Evolutionary conservation across 768 basidiomycete genomes (phyloP).

Genomic region (Boletus eberwhitei): DNA sequence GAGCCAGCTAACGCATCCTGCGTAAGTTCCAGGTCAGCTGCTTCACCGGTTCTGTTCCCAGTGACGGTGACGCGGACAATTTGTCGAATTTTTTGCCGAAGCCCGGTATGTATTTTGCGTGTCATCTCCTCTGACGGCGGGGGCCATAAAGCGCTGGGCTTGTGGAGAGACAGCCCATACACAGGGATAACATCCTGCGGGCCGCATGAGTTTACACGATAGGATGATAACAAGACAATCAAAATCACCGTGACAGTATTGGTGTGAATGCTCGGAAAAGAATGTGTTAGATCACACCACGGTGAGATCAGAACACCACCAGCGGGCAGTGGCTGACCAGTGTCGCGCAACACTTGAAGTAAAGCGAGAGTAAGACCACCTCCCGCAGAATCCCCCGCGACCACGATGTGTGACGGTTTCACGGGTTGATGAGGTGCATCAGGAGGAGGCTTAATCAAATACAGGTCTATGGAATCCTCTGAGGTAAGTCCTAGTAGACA

Average conservation of each 20-base stretch:
- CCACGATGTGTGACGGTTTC: constrained; percentile 74
- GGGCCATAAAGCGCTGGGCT: constrained; percentile 77
- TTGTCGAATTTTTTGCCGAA: constrained; percentile 61
- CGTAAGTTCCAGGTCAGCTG: neutral
- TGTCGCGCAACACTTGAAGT: constrained; percentile 84
- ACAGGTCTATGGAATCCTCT: constrained; percentile 56
- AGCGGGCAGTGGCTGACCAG: constrained; percentile 75
- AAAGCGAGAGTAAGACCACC: constrained; percentile 83
- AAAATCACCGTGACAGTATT: constrained; percentile 77
- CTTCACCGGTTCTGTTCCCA: constrained; percentile 7
- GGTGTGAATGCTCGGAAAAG: constrained; percentile 81
- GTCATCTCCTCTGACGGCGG: constrained; percentile 68
- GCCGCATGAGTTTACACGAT: neutral
- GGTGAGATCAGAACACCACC: constrained; percentile 90
- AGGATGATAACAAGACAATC: neutral
- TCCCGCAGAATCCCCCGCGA: constrained; percentile 92
- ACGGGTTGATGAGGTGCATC: constrained; percentile 76
- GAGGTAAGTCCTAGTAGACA: neutral
- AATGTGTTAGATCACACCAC: constrained; percentile 93
- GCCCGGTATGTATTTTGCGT: constrained; percentile 48
- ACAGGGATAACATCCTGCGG: constrained; percentile 72
- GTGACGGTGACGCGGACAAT: constrained; percentile 40
- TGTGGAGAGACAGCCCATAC: constrained; percentile 76
- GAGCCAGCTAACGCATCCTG: constrained; percentile 6
- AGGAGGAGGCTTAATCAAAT: constrained; percentile 82